Base-by-base conservation (phyloP, 441 rosid species). In the Gossypium davidsonii region DNA sequence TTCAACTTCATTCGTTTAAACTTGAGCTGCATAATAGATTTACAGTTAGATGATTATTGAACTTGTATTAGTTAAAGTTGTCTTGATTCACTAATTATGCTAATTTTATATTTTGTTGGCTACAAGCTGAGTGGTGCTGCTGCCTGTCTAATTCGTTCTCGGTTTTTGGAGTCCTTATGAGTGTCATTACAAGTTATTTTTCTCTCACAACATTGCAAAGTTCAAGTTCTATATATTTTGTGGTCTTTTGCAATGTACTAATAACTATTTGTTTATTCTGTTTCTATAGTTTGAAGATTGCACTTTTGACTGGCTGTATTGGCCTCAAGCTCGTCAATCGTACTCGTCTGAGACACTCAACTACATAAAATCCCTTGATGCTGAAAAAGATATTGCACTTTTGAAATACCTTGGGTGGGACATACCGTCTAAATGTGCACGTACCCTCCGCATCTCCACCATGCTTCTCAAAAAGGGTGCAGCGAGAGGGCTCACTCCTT, bases 381-480 rank as follows among this genome's bases (percentile, higher is more conserved):
- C 90, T n/a, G 97, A 92, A 67, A 86, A 87, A 79, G 96, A 92
- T 80, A 87, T 90, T 31, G 79, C 78, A 63, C 88, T 87, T 58
- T 57, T 92, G 72, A 84, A 80, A 84, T 79, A 74, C 48, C 86
- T 86, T 76, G 96, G 96, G 68, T 92, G 96, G 97, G 83, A 87
- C 64, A 71, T 90, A 69, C 88, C 92, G 3, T 0, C 67, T 21
- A 72, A 77, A 72, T 81, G 87, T 3, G 92, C 94, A 71, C 82
- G 85, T 48, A 87, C 86, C 1, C 85, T 89, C 21, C 79, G 81
- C 73, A 81, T 92, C 58, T 92, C 96, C 46, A 92, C 96, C 52
- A 89, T 92, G 96, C 94, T 92, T 21, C 66, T 92, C 73, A 90
- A 90, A 83, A 92, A 92, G 78, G 97, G 94, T 57, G 97, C 82